Base-by-base conservation (phyloP, 2,329 filamentous ascomycete species). In the Claviceps sp. region DNA sequence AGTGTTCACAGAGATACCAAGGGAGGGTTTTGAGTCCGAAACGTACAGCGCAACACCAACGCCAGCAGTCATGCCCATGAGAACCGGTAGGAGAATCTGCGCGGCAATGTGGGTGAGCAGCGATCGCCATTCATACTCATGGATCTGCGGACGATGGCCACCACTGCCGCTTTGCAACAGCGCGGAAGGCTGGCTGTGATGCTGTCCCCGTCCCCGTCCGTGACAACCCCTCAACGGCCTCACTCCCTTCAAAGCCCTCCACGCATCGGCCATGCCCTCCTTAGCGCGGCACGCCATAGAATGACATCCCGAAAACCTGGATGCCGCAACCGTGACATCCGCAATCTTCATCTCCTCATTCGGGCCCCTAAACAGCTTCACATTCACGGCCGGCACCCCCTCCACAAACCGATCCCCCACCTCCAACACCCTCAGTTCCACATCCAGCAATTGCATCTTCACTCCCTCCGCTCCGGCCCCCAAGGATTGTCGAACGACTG, bases 51-150 rank as follows among this genome's bases (percentile, higher is more conserved):
- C 84, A 56, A 84, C 80, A 34, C 75, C 73, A 51, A 87, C 75
- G 61, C 85, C 85, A 45, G 82, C 81, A 24, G 80, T 74, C 56
- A 88, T 74, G 54, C 85, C 85, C 56, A 87, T 74, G 50, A 85
- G 68, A 50, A 87, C 72, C 1, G 85, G 85, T 41, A 88, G 71
- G 47, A 88, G 64, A 45, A 88, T 75, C 55, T 83, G 79, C 40
- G 79, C 71, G 56, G 77, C 72, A 48, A 85, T 72, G 59, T 77
- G 77, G 60, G 73, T 72, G 47, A 81, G 57, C 26, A 81, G 65
- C 55, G 72, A 67, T 50, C 69, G 64, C 67, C 77, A 75, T 52
- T 59, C 47, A 46, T 55, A 59, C 16, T 52, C 50, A 11, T 13
- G 20, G 18, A 22, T 22, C 41, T 43, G 41, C 3, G 18, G 14